A percentile compares a stretch with the other conserved stretches of the same genome.
phyloP scores from a whole-genome alignment of 1,284 basidiomycete genomes.

The Rhizopogon parksii region DNA sequence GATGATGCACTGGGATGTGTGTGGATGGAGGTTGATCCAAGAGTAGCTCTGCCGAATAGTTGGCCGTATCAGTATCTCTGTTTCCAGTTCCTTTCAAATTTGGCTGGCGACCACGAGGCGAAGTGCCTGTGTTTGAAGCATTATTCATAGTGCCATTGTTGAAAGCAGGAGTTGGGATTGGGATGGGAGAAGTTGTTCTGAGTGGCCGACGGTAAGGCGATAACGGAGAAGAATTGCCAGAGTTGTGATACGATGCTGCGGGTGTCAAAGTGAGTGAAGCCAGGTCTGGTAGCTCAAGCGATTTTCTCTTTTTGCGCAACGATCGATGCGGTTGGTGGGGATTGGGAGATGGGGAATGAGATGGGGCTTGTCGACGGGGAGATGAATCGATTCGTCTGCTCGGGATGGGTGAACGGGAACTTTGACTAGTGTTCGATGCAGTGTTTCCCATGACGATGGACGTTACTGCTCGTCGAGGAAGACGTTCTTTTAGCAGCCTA shows the following conservation, averaged over 20 bases:
- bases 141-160: conserved; percentile 32
- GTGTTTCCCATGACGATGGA: conserved; percentile 29
- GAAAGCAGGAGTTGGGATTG: conserved; percentile 33
- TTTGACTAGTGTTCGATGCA: conserved; percentile 26
- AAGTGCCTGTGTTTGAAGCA: conserved; percentile 28
- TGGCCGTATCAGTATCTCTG: conserved; percentile 24
- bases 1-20: conserved; percentile 36
- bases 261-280: conserved; percentile 53
- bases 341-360: conserved; percentile 29
- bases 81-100: conserved; percentile 24
- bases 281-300: conserved; percentile 72
- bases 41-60: conserved; percentile 33
- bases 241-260: conserved; percentile 32
- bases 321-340: conserved; percentile 41
- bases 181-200: conserved; percentile 41
- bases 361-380: conserved; percentile 13
- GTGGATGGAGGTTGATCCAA: conserved; percentile 35
- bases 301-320: conserved; percentile 62
- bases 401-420: conserved; percentile 21
- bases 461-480: conserved; percentile 13
- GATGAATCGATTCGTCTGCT: conserved; percentile 22
- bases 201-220: conserved; percentile 36
- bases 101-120: conserved; percentile 28
- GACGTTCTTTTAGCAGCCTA: conserved; percentile 11
- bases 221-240: conserved; percentile 35